Evolutionary conservation across 257 asterid species (phyloP).

Genomic region (Hygrophila difformis): DNA sequence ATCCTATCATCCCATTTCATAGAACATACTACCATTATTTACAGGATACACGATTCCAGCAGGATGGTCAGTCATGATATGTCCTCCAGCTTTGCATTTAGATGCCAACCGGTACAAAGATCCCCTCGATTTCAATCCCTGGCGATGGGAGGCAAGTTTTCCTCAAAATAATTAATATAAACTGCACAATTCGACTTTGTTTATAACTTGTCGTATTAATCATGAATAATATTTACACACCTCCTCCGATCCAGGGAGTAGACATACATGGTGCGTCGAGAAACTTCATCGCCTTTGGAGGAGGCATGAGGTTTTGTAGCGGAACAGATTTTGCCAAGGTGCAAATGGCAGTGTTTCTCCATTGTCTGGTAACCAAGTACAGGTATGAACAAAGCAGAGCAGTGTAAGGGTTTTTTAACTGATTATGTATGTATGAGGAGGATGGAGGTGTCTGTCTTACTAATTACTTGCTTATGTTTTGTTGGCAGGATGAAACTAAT

Average conservation of each 20-base stretch:
- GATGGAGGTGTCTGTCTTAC: too few relatives aligned
- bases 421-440: background rate
- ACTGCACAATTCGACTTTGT: too few relatives aligned
- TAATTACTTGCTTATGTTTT: slow-evolving; percentile 10
- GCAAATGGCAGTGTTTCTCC: slow-evolving; percentile 85
- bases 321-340: slow-evolving; percentile 87
- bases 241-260: too few relatives aligned
- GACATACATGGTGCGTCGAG: slow-evolving; percentile 62
- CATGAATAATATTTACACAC: too few relatives aligned
- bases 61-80: slow-evolving; percentile 90
- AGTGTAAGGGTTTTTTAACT: background rate
- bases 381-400: slow-evolving; percentile 43
- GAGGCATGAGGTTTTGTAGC: slow-evolving; percentile 87
- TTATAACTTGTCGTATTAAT: too few relatives aligned
- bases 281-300: slow-evolving; percentile 95
- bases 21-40: slow-evolving; percentile 6
- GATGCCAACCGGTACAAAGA: slow-evolving; percentile 56
- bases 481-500: slow-evolving; percentile 45
- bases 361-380: slow-evolving; percentile 66
- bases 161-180: too few relatives aligned
- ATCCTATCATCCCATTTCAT: slow-evolving; percentile 9
- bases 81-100: slow-evolving; percentile 91
- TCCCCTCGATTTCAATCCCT: slow-evolving; percentile 80
- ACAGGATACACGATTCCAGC: slow-evolving; percentile 87
- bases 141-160: slow-evolving; percentile 84